Percentiles rank a stretch among this genome's conserved stretches.
phyloP scores from a whole-genome alignment of 1,284 basidiomycete species.

The Marasmius fiardii region DNA sequence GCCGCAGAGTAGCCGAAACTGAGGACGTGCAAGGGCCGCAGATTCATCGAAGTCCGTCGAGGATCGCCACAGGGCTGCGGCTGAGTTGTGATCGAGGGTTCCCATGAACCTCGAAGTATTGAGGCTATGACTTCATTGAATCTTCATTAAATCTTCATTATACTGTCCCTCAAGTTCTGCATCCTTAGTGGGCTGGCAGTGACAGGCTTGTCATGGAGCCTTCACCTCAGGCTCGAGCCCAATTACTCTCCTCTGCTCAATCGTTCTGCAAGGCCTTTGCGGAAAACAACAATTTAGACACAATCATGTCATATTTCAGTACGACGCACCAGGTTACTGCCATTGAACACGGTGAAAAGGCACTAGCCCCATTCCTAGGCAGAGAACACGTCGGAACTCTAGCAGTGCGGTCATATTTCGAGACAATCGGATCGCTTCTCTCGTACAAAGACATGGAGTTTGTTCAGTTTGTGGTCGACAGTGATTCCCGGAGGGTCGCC shows the following conservation, averaged over 20 bases:
- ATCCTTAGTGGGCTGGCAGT: too few species aligned
- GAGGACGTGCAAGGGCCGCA: not conserved
- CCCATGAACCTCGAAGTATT: not conserved
- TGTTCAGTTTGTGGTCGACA: constrained; percentile 38
- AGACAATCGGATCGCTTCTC: constrained; percentile 41
- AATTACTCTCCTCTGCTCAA: constrained; percentile 42
- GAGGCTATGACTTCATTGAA: constrained; percentile 1
- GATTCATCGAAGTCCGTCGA: not conserved
- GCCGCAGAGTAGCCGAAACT: not conserved
- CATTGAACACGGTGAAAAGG: constrained; percentile 54
- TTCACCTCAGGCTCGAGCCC: constrained; percentile 18
- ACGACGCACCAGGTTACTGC: constrained; percentile 38
- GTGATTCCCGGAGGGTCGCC: constrained; percentile 44
- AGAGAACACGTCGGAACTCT: constrained; percentile 40
- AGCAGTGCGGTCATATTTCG: constrained; percentile 48
- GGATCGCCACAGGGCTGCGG: too few species aligned
- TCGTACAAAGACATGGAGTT: constrained; percentile 39
- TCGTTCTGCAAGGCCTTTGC: constrained; percentile 54
- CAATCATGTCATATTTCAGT: constrained; percentile 51
- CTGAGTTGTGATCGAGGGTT: not conserved
- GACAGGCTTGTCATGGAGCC: not conserved
- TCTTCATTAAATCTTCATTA: too few species aligned
- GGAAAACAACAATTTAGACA: constrained; percentile 34
- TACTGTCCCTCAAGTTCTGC: not conserved
- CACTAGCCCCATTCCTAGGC: constrained; percentile 59